Percentiles rank a stretch among this genome's conserved stretches.
Evolutionary conservation across 75 land plant species (phyloP).

Genomic region (Pinus albicaulis): DNA sequence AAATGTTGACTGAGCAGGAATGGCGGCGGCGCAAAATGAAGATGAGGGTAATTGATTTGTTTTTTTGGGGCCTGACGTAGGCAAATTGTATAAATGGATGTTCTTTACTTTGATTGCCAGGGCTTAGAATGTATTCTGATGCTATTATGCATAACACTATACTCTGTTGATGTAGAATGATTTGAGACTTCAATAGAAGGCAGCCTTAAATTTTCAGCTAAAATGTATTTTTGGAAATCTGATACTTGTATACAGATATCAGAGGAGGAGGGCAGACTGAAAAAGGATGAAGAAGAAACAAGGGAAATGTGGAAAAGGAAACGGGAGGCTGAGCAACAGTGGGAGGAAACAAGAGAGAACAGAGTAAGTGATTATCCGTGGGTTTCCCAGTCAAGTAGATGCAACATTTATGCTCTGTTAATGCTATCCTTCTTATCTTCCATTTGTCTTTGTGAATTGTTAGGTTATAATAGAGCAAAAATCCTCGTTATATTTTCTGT

Average conservation of each 20-base stretch:
- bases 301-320: constrained; percentile 98
- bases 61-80: constrained; percentile 1
- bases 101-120: neutral
- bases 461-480: too few species aligned
- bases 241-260: constrained; percentile 60
- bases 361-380: constrained; percentile 46
- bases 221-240: neutral
- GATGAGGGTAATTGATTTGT: constrained; percentile 67
- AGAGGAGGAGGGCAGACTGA: constrained; percentile 97
- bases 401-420: neutral
- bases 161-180: neutral
- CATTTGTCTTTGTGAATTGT: too few species aligned
- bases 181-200: constrained; percentile 2
- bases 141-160: neutral
- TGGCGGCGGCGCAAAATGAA: constrained; percentile 96
- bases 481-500: too few species aligned
- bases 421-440: neutral
- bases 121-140: neutral
- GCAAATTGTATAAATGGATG: neutral
- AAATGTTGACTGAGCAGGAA: constrained; percentile 90
- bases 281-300: constrained; percentile 97
- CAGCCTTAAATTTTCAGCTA: neutral
- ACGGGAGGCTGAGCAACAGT: constrained; percentile 95
- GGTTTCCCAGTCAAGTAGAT: too few species aligned
- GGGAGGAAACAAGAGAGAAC: constrained; percentile 98